Evolutionary conservation across 257 asterid genomes (phyloP).

Genomic region (Lycium barbarum): DNA sequence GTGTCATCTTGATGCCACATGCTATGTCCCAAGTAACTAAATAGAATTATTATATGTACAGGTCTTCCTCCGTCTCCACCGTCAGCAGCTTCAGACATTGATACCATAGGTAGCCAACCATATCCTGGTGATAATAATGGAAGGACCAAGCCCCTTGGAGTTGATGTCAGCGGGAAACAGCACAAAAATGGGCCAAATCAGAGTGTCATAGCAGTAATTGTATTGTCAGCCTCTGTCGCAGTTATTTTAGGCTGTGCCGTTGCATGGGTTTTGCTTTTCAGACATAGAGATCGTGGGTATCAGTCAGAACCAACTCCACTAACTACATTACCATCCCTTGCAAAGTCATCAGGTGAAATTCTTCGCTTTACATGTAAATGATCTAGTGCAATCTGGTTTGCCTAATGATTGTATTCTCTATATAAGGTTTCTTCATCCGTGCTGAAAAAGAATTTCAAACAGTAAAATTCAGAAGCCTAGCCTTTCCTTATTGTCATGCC

Average conservation of each 20-base stretch:
- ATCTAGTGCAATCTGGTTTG: conserved; percentile 19
- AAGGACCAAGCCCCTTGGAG: conserved; percentile 81
- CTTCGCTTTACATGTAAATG: neutral
- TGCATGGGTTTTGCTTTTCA: conserved; percentile 69
- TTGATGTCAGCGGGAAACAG: conserved; percentile 65
- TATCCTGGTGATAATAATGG: conserved; percentile 71
- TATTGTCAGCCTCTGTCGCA: conserved; percentile 66
- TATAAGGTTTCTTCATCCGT: neutral
- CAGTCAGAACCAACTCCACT: conserved; percentile 60
- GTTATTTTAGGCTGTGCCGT: conserved; percentile 57
- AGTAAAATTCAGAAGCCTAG: neutral
- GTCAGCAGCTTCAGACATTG: conserved; percentile 67
- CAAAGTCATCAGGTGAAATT: conserved; percentile 81
- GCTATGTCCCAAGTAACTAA: neutral
- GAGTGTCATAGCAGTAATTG: conserved; percentile 63
- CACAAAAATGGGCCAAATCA: conserved; percentile 60
- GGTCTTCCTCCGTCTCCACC: conserved; percentile 98
- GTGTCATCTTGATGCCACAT: conserved; percentile 13
- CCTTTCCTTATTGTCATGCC: neutral
- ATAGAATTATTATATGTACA: conserved; percentile 42
- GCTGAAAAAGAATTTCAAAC: neutral
- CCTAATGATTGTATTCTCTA: neutral
- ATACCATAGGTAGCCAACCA: conserved; percentile 64
- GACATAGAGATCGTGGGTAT: conserved; percentile 44
- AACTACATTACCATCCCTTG: conserved; percentile 55